Percentiles rank a stretch among this genome's conserved stretches.
These are phyloP conservation scores for Kazachstania viticola DNA, from an alignment of 805 yeast genomes.

Conservation along the genomic window DNA sequence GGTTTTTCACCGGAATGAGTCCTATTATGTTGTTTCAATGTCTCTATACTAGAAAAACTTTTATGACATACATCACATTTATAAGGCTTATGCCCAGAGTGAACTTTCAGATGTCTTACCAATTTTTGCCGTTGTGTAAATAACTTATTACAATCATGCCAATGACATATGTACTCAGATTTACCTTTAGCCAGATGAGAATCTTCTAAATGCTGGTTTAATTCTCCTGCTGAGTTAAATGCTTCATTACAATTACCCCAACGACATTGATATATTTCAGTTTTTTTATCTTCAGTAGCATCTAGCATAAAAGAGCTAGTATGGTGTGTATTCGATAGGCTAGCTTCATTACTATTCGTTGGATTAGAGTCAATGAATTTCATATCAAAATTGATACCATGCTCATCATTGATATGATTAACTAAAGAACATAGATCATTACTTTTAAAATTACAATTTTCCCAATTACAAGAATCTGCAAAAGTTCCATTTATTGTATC, in stretches of 20 bases:
- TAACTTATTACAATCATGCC: conserved; percentile 67
- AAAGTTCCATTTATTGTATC: neutral
- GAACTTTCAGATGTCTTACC: conserved; percentile 76
- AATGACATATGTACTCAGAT: conserved; percentile 55
- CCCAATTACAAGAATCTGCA: conserved; percentile 53
- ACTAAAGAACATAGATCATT: conserved; percentile 42
- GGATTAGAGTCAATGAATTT: conserved; percentile 14
- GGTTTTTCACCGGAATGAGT: conserved; percentile 90
- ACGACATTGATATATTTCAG: neutral
- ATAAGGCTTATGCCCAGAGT: conserved; percentile 75
- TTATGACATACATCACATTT: conserved; percentile 59
- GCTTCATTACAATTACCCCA: conserved; percentile 35
- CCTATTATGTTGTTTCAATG: conserved; percentile 70
- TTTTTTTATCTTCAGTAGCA: neutral
- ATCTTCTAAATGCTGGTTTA: conserved; percentile 59
- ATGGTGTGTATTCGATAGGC: conserved; percentile 1
- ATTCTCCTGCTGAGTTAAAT: conserved; percentile 44
- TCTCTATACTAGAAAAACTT: conserved; percentile 63
- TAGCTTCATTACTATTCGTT: neutral
- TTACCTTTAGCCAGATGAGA: conserved; percentile 69
- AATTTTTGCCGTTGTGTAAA: conserved; percentile 81
- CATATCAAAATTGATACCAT: conserved; percentile 29
- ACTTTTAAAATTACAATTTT: conserved; percentile 50
- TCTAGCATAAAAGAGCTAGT: neutral
- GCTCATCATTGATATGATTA: conserved; percentile 44